Evolutionary conservation across 805 yeast species (phyloP).

Genomic region (Myxozyma melibiosi): DNA sequence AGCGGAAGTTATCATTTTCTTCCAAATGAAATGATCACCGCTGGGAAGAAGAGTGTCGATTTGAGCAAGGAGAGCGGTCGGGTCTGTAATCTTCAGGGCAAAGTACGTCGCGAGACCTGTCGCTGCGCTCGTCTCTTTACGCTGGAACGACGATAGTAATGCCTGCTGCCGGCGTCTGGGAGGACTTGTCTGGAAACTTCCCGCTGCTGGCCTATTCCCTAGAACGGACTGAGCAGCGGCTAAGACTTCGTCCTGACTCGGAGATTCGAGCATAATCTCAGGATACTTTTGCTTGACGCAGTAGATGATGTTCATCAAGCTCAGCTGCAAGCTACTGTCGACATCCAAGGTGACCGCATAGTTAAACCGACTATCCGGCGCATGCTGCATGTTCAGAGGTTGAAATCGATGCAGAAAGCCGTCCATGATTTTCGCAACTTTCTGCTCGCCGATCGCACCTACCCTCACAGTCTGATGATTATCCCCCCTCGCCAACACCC

Average conservation of each 20-base stretch:
- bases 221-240: too few species aligned
- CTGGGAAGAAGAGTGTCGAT: too few species aligned
- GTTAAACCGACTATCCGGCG: conserved; percentile 72
- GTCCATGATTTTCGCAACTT: conserved; percentile 64
- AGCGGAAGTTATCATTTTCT: too few species aligned
- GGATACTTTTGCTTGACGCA: conserved; percentile 49
- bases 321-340: conserved; percentile 51
- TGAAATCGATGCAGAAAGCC: conserved; percentile 76
- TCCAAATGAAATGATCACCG: too few species aligned
- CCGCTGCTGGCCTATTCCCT: too few species aligned
- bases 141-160: too few species aligned
- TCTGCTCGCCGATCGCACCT: conserved; percentile 49
- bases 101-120: too few species aligned
- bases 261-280: conserved; percentile 46
- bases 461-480: conserved; percentile 82
- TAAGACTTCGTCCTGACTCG: conserved; percentile 48
- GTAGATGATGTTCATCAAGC: conserved; percentile 50
- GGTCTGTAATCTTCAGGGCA: too few species aligned
- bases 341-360: conserved; percentile 60
- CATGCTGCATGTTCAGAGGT: conserved; percentile 49
- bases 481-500: conserved; percentile 76
- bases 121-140: too few species aligned
- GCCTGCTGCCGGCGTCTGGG: too few species aligned
- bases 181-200: too few species aligned
- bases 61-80: too few species aligned